phyloP scores from a whole-genome alignment of 345 rosid species.

The Rubroshorea leprosula region DNA sequence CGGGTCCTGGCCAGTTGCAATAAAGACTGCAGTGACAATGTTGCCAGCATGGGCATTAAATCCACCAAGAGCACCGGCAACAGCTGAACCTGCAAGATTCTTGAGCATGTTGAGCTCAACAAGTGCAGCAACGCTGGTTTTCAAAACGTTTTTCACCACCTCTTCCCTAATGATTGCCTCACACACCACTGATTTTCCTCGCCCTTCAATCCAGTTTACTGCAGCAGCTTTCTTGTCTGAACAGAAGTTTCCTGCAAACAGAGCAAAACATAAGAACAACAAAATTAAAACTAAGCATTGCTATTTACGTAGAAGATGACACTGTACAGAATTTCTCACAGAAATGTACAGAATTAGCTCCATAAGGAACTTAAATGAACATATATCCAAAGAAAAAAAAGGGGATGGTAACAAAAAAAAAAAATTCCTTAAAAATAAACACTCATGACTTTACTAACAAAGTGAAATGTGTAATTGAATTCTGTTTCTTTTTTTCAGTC shows the following conservation, averaged over 20 bases:
- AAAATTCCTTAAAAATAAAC: too few relatives aligned
- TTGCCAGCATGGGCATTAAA: constrained; percentile 47
- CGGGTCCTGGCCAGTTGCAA: constrained; percentile 56
- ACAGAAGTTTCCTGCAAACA: constrained; percentile 23
- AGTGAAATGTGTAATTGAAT: too few relatives aligned
- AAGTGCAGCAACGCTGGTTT: constrained; percentile 32
- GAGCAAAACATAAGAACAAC: not conserved
- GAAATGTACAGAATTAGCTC: not conserved
- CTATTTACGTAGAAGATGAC: not conserved
- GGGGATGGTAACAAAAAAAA: too few relatives aligned
- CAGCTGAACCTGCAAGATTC: constrained; percentile 44
- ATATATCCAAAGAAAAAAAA: too few relatives aligned
- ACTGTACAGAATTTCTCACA: not conserved
- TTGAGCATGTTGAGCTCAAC: constrained; percentile 47
- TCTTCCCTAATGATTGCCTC: constrained; percentile 41
- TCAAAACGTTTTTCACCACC: constrained; percentile 33
- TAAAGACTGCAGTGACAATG: constrained; percentile 40
- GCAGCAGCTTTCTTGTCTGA: constrained; percentile 34
- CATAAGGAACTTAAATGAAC: not conserved
- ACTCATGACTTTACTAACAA: too few relatives aligned
- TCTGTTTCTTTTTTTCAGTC: too few relatives aligned
- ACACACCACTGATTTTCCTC: constrained; percentile 51
- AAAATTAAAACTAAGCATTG: not conserved
- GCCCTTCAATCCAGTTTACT: constrained; percentile 50
- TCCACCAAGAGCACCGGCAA: constrained; percentile 45